These are phyloP conservation scores for Astragalus glycyphyllos DNA, from an alignment of 306 rosid species.

Conservation along the genomic window DNA sequence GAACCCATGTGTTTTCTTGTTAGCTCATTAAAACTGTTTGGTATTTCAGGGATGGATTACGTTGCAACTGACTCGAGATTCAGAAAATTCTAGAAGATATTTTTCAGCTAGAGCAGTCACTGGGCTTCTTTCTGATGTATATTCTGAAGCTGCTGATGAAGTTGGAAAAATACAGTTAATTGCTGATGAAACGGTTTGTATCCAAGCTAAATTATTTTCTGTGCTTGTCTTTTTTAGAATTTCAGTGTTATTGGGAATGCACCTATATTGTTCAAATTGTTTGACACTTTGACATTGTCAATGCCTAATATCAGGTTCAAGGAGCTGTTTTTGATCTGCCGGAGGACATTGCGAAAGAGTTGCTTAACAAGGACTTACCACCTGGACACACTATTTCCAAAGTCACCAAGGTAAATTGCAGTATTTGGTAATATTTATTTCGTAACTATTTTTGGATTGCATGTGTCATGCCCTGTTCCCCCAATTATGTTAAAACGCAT, in stretches of 20 bases:
- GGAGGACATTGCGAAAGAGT: slow-evolving; percentile 89
- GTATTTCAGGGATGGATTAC: slow-evolving; percentile 91
- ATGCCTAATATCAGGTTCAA: slow-evolving; percentile 66
- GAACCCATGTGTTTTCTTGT: slow-evolving; percentile 14
- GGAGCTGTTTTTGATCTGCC: slow-evolving; percentile 99
- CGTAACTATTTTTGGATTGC: slow-evolving; percentile 1
- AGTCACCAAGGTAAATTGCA: slow-evolving; percentile 70
- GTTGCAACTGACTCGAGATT: slow-evolving; percentile 79
- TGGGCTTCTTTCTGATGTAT: slow-evolving; percentile 90
- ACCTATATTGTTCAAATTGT: slow-evolving; percentile 31
- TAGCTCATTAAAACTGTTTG: slow-evolving; percentile 38
- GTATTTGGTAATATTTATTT: slow-evolving; percentile 19
- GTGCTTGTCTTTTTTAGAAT: slow-evolving; percentile 19
- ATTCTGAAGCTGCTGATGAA: slow-evolving; percentile 91
- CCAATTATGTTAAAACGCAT: slow-evolving; percentile 28
- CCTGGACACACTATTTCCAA: slow-evolving; percentile 80
- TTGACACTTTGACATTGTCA: slow-evolving; percentile 43
- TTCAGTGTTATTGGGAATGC: slow-evolving; percentile 19
- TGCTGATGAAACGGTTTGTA: slow-evolving; percentile 90
- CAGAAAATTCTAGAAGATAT: slow-evolving; percentile 68
- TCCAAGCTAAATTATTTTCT: slow-evolving; percentile 35
- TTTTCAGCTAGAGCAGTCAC: slow-evolving; percentile 94
- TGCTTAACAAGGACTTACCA: slow-evolving; percentile 72
- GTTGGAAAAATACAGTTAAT: slow-evolving; percentile 88
- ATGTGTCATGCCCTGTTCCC: background rate